Evolutionary conservation across 495 filamentous ascomycete genomes (phyloP), one percentile per base, ranked within the genome.

Genomic region (Lasiosphaeria ovina): DNA sequence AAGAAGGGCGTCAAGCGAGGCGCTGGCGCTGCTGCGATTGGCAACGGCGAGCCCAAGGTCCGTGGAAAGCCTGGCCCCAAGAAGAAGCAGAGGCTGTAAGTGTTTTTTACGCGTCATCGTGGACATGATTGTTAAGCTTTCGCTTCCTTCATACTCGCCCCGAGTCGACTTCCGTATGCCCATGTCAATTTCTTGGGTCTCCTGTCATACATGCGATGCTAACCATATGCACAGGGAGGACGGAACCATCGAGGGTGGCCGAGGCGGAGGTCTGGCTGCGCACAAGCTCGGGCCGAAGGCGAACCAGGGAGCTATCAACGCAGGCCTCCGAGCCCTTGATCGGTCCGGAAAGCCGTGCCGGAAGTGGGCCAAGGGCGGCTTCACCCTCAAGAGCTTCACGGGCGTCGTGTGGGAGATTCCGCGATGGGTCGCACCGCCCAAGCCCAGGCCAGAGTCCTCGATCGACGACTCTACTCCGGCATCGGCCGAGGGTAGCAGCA

Each of bases 291-390:
- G 93, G 10, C 94, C 94, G 54, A 98, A 98, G 76, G 93, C 94
- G 48, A 98, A 98, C 74, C 91, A 94, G 67, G 94, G 94, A 58
- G 93, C 93, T 58, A 98, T 98, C 79, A 98, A 98, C 69, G 94
- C 95, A 53, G 89, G 91, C 56, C 86, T 98, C 36, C 90, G 94
- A 53, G 95, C 94, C 4, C 85, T 98, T 48, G 94, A 98, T 72
- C 87, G 93, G 44, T 88, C 86, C 1, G 91, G 92, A 51, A 87
- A 92, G 60, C 91, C 93, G 3, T 97, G 93, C 69, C 89, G 95
- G 59, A 93, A 87, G 69, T 98, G 94, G 94, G 77, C 85, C 65
- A 90, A 86, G 71, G 89, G 90, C 54, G 84, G 85, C 32, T 85
- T 98, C 63, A 85, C 83, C 53, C 74, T 98, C 58, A 94, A 96